Percentiles rank a stretch among this genome's conserved stretches.
These are phyloP conservation scores for Sisymbrium altissimum DNA, from an alignment of 345 rosid species.

Conservation along the genomic window DNA sequence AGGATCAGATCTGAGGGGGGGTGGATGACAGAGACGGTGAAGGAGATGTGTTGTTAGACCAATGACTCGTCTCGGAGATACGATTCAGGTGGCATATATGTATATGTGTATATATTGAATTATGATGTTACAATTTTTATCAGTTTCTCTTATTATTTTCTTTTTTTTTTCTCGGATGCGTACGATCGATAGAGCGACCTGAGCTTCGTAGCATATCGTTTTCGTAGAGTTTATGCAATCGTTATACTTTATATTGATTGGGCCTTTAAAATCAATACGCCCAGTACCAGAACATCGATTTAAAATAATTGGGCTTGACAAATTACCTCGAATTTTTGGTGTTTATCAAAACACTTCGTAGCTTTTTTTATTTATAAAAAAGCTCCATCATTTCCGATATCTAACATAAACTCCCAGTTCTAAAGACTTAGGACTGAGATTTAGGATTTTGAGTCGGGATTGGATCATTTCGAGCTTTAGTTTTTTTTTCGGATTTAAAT, in stretches of 20 bases:
- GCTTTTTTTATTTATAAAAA: too few relatives aligned
- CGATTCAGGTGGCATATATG: constrained; percentile 13
- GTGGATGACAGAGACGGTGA: constrained; percentile 14
- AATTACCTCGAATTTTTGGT: background rate
- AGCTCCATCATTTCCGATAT: too few relatives aligned
- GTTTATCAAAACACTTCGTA: background rate
- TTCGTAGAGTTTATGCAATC: background rate
- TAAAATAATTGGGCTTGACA: background rate
- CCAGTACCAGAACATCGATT: background rate
- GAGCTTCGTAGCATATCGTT: background rate
- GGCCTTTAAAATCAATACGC: background rate
- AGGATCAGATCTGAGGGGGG: constrained; percentile 40
- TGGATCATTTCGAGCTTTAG: too few relatives aligned
- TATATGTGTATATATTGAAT: background rate
- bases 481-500: too few relatives aligned
- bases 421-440: too few relatives aligned
- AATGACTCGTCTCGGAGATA: constrained; percentile 18
- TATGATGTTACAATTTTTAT: background rate
- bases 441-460: too few relatives aligned
- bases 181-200: constrained; percentile 1
- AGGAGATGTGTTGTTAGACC: constrained; percentile 4
- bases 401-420: too few relatives aligned
- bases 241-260: background rate
- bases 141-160: background rate
- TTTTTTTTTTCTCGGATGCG: background rate